Evolutionary conservation across 2,329 filamentous ascomycete genomes (phyloP), one percentile per base, ranked within the genome.

Genomic region (Exophiala bonariae): DNA sequence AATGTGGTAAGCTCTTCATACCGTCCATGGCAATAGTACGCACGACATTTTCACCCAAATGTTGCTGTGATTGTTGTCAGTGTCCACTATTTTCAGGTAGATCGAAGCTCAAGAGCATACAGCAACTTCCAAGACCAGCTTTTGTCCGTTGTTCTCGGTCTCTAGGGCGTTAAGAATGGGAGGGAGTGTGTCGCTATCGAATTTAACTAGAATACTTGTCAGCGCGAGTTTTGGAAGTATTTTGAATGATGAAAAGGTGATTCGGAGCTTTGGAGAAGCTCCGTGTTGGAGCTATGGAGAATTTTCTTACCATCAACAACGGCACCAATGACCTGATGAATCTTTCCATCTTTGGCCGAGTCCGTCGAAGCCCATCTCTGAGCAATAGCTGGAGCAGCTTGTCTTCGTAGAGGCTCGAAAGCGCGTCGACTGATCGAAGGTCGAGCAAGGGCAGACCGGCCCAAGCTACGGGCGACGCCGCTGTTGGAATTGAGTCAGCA

Each of bases 11-110:
- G 14, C 48, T 47, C 37, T 23, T 41, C 42, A 34, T 85, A 95
- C 92, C 93, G 78, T 99, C 93, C 93, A 99, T 99, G 78, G 93
- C 93, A 95, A 99, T 99, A 77, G 89, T 95, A 76, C 93, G 86
- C 74, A 99, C 93, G 71, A 96, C 89, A 81, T 89, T 96, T 82
- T 99, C 89, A 80, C 93, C 93, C 76, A 99, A 79, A 85, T 97
- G 93, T 96, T 99, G 93, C 90, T 96, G 28, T n/a, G n/a, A n/a
- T 11, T 23, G 17, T 22, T 57, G 58, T 59, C 61, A 57, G 67
- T 50, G 37, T 41, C 10, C 9, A 34, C 35, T 26, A 34, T 40
- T 38, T 28, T 22, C 14, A 23, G 11, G n/a, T 18, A 44, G 30
- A 22, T 38, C 22, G 36, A 13, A 32, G 26, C n/a, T 41, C 17